Base-by-base conservation (phyloP, 768 basidiomycete genomes). In the Paxillus involutus region DNA sequence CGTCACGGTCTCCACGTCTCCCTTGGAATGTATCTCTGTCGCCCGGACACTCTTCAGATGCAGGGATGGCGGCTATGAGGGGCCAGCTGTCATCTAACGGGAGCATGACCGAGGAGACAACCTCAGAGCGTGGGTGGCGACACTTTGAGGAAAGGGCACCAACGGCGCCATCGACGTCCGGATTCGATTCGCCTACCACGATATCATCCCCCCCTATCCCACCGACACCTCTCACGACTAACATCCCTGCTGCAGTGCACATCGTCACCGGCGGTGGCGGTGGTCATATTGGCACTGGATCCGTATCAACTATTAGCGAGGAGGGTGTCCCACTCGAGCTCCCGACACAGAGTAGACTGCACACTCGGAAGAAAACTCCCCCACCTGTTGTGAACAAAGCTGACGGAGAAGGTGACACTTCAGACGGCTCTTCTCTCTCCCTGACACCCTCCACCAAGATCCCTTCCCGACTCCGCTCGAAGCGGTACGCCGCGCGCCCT, bases 391-490 rank as follows among this genome's bases (percentile, higher is more conserved):
- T 40, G 59, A 43, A 10, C 6, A 13, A 13, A 33, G 29, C 56
- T 32, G 56, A 52, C 29, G 64, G 46, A 60, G 70, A 50, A 11
- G 52, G 50, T 10, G 79, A 84, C 51, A 75, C 76, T 4, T 81
- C 81, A n/a, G 58, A 56, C 7, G 62, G 49, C 55, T 82, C 81
- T 14, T 80, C 81, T 36, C 57, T 69, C 16, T 65, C 65, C 13
- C 60, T 63, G 44, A 61, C 71, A 12, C 75, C 74, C 4, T 64
- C 72, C 16, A 68, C 74, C 36, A 71, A 63, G 33, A 74, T 67
- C 44, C 68, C 80, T 9, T 30, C 49, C 6, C 78, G 79, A 43
- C 52, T 82, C n/a, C 80, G 84, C 21, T 72, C 80, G 5, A 87
- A 81, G 66, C 80, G 83, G 16, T 67, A 80, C 52, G 59, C 71